phyloP scores from a whole-genome alignment of 129 eudicot species.

The Flaveria sonorensis region DNA sequence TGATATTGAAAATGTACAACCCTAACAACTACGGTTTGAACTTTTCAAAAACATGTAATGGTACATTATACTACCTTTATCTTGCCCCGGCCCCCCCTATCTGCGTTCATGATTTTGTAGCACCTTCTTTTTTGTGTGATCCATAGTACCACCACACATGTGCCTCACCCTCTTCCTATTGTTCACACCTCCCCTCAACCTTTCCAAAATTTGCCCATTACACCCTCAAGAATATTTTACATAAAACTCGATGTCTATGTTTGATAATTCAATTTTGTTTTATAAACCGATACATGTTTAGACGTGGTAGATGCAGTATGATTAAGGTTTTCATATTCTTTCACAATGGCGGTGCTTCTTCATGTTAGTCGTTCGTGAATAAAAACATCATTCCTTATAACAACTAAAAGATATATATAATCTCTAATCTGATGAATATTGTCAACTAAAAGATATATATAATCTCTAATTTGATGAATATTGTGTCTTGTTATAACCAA shows the following conservation, averaged over 20 bases:
- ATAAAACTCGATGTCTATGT: background rate
- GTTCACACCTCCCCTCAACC: background rate
- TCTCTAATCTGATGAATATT: no score
- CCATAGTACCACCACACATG: slow-evolving; percentile 28
- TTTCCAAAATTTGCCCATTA: background rate
- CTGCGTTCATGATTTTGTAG: slow-evolving; percentile 16
- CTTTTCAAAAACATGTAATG: slow-evolving; percentile 14
- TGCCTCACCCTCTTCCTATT: slow-evolving; percentile 17
- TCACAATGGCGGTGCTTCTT: background rate
- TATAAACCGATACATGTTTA: background rate
- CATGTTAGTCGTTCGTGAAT: no score
- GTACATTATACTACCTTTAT: background rate
- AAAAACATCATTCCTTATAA: no score
- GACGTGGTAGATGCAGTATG: background rate
- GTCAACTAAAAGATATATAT: no score
- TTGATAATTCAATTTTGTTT: background rate
- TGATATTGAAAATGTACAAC: slow-evolving; percentile 24
- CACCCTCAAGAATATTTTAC: background rate
- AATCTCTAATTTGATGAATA: no score
- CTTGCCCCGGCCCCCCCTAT: background rate
- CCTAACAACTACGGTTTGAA: slow-evolving; percentile 31
- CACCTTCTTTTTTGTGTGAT: slow-evolving; percentile 34
- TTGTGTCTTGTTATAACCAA: no score
- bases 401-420: no score
- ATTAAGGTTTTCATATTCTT: background rate